Base-by-base conservation (phyloP, 2,329 filamentous ascomycete genomes). In the Aspergillus felis region DNA sequence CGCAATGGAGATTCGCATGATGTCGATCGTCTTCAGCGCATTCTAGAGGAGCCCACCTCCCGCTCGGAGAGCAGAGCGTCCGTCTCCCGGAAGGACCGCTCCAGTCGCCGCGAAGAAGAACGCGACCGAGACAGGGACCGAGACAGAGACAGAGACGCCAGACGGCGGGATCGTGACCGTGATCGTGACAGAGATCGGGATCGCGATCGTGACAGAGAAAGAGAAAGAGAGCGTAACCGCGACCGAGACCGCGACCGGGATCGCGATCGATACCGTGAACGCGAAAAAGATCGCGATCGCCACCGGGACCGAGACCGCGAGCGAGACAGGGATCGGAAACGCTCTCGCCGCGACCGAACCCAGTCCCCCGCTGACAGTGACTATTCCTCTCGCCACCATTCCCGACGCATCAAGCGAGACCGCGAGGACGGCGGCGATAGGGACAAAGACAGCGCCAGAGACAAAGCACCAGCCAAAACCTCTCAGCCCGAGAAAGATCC, bases 401-500 rank as follows among this genome's bases (percentile, higher is more conserved):
- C 73, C 20, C 69, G 74, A 4, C 70, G 73, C 27, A 53, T 69
- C 29, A 77, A 76, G 59, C 70, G 70, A 22, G 64, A 65, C n/a
- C 72, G 70, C 22, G 69, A 66, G 14, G 66, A 68, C 5, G 68
- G 71, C 10, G 61, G 61, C 41, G 61, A 61, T 41, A 65, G 64
- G 10, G 66, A 66, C 56, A 60, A 57, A 28, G 58, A 64, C 35
- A 64, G 64, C 9, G 59, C 66, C 57, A 58, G 56, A 10, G 55
- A 64, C 38, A 60, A 62, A 28, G 48, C 51, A 24, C 53, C 55
- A 3, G 50, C 62, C 6, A 65, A 62, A 22, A 51, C 60, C 4
- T 47, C 66, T 3, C 67, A 68, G 25, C 64, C 68, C 1, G 71
- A 76, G 35, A 77, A 91, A 86, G 85, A 92, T 82, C 65, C 85